Base-by-base conservation (phyloP, 1,284 basidiomycete species). In the Boletellus deceptivus region DNA sequence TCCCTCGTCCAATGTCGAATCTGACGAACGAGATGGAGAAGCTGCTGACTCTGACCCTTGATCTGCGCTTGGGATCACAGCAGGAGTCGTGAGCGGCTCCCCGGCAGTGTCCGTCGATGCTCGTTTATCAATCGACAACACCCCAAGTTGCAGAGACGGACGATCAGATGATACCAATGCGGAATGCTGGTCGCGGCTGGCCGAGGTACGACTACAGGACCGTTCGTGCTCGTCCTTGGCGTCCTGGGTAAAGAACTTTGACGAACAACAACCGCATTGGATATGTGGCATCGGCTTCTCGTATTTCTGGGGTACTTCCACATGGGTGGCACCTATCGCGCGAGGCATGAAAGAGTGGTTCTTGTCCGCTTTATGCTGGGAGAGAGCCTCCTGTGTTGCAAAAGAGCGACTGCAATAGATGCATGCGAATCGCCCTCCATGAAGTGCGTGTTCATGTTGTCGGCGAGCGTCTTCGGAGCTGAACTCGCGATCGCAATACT, bases 191-290 rank as follows among this genome's bases (percentile, higher is more conserved):
- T 14, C 18, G 20, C 1, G 1, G 16, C 50, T 50, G 31, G 27
- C 31, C 6, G 54, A 50, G 7, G 52, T 53, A 11, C 0, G 3
- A 22, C 2, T 7, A 44, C 51, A 60, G 1, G 51, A 49, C 14
- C 3, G 17, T 36, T 53, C 59, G 41, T 64, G 63, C 5, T 18
- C n/a, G 4, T 8, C 24, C 46, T 38, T 52, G 39, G 14, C 18
- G 33, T 2, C 20, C 4, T 7, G 5, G 3, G 49, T 50, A n/a
- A n/a, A 17, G 27, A 49, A 31, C 39, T 18, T 40, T 6, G 3
- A 3, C 4, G 8, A 3, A 43, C 63, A 68, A 51, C 53, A 47
- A 14, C n/a, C 17, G 42, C 63, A 68, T 16, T 31, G 1, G n/a
- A 53, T 17, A 20, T 49, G 52, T 13, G 47, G 40, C 46, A n/a